Evolutionary conservation across 345 rosid species (phyloP), one percentile per base, ranked within the genome.

Genomic region (Abelmoschus esculentus): DNA sequence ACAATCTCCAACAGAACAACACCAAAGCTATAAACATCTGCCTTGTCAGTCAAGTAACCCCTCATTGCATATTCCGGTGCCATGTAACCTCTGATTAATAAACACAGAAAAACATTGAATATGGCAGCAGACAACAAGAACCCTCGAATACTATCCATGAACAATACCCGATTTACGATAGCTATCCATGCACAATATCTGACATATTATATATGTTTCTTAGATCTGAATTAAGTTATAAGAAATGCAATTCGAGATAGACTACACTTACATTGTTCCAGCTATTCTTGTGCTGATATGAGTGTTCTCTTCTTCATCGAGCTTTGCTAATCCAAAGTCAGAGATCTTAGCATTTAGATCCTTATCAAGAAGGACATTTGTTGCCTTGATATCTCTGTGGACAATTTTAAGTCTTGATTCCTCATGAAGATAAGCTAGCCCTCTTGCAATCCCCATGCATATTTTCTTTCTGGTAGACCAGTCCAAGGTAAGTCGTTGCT

Each of bases 61-160:
- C 96, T 89, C 98, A 90, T 89, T 65, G 98, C 98, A 75, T 93
- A 90, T 80, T 90, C 98, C 1, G 98, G 98, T 72, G 98, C 98
- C 97, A 93, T 93, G 75, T 89, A 93, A 49, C 98, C 98, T 82
- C 98, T 88, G 75, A 28, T 56, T 31, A 13, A 34, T 44, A 74
- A 44, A 67, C 8, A 50, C 3, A 6, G 1, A 6, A 64, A 19
- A 44, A 64, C 10, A 12, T 22, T 14, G 46, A 62, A 40, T 38
- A 40, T 12, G 42, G 52, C n/a, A 63, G 32, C 15, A 40, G 31
- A 40, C 9, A 63, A 40, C 22, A 18, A 9, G 49, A 62, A 38
- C 15, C 63, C 18, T 36, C 2, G 12, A 57, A 14, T 11, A 57
- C 15, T 11, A 26, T 56, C 61, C 14, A 29, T 9, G 61, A 57